Percentiles rank a stretch among this genome's conserved stretches.
Conservation (phyloP, 805 yeast species). For the Komagataella phaffii region DNA sequence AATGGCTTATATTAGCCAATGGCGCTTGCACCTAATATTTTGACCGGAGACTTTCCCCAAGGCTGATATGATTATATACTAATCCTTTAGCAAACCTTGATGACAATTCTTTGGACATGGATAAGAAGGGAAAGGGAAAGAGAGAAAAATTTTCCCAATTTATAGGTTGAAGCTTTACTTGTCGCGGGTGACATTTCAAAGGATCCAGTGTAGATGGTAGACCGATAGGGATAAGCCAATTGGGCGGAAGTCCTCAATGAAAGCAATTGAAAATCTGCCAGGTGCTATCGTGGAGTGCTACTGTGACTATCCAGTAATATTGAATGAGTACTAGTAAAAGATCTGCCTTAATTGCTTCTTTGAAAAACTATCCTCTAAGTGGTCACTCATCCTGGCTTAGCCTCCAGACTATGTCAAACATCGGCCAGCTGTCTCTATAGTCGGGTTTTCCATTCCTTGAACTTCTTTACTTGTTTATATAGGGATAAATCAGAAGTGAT, state of each 20-base stretch:
- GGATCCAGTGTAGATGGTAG: no score
- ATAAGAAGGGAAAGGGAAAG: conserved; percentile 21
- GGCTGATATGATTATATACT: conserved; percentile 23
- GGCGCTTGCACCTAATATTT: conserved; percentile 43
- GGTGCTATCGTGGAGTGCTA: no score
- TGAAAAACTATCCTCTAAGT: background rate
- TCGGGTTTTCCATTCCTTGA: no score
- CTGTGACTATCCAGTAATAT: background rate
- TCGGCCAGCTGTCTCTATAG: background rate
- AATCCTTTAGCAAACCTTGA: conserved; percentile 56
- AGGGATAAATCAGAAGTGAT: no score
- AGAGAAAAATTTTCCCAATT: conserved; percentile 1
- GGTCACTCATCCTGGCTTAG: background rate
- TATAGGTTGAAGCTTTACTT: background rate
- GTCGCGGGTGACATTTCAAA: background rate
- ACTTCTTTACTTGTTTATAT: no score
- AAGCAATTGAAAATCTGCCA: no score
- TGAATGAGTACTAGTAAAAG: background rate
- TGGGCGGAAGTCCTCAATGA: background rate
- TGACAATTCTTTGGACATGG: conserved; percentile 68
- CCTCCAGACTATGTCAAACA: background rate
- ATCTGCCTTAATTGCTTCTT: no score
- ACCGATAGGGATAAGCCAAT: background rate
- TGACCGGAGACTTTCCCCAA: conserved; percentile 91
- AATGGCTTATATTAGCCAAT: conserved; percentile 6